Conservation (phyloP, 768 basidiomycete genomes). For the Russula olivacea region DNA sequence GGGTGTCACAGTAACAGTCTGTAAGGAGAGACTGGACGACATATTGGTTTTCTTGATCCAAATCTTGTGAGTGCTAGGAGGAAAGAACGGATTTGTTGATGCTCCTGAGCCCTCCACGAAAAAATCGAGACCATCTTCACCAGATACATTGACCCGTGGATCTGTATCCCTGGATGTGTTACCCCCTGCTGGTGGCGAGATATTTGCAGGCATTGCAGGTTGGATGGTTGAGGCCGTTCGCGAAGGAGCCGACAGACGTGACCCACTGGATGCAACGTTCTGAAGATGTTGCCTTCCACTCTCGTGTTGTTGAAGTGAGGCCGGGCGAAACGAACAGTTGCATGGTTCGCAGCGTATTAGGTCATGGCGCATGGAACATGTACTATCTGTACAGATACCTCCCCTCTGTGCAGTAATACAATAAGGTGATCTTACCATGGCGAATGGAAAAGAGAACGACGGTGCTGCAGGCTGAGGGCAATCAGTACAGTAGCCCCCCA, state of each 20-base stretch:
- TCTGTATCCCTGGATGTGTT: neutral
- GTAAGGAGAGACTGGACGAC: neutral
- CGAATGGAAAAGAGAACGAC: neutral
- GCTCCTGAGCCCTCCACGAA: neutral
- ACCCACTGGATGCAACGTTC: neutral
- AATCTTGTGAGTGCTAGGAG: neutral
- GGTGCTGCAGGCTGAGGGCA: neutral
- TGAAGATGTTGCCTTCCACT: slow-evolving; percentile 8
- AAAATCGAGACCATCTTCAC: slow-evolving; percentile 17
- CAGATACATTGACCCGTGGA: slow-evolving; percentile 8
- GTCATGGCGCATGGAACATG: neutral
- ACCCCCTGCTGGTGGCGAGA: neutral
- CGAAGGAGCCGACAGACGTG: neutral
- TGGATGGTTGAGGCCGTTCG: neutral
- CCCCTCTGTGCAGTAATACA: neutral
- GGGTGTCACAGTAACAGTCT: neutral
- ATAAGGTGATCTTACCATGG: neutral
- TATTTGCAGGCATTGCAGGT: neutral
- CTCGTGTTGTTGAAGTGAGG: neutral
- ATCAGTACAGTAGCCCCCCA: neutral
- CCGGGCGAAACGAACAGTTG: neutral
- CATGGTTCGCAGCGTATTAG: slow-evolving; percentile 26
- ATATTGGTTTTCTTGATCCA: neutral
- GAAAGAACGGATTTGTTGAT: neutral
- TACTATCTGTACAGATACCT: neutral